A percentile compares a stretch with the other conserved stretches of the same genome.
Evolutionary conservation across 2,329 filamentous ascomycete species (phyloP).

Genomic region (Nigrospora osmanthi): DNA sequence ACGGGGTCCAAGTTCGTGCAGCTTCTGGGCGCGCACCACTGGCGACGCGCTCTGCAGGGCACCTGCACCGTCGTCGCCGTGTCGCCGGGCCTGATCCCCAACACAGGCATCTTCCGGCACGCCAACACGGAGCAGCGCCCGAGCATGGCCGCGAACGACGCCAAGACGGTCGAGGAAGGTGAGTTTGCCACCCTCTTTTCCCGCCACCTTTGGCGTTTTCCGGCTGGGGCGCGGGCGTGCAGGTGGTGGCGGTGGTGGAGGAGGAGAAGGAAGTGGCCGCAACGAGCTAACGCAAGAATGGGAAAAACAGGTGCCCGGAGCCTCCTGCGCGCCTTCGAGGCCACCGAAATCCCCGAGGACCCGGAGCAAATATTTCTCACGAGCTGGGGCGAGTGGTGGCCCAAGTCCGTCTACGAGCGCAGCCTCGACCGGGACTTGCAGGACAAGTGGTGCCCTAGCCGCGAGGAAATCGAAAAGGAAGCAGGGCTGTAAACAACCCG

Average conservation of each 20-base stretch:
- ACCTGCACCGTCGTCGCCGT: conserved; percentile 40
- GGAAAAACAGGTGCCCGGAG: conserved; percentile 30
- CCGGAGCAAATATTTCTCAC: conserved; percentile 45
- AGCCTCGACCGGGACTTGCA: conserved; percentile 38
- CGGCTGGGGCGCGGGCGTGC: too few species aligned
- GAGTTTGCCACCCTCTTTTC: neutral
- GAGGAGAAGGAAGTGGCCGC: too few species aligned
- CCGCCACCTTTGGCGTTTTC: too few species aligned
- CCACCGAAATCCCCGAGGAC: conserved; percentile 40
- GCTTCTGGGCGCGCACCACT: conserved; percentile 45
- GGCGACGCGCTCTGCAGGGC: conserved; percentile 41
- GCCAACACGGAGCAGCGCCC: conserved; percentile 15
- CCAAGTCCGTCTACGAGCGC: conserved; percentile 30
- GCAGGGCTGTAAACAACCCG: conserved; percentile 13
- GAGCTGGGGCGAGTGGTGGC: conserved; percentile 51
- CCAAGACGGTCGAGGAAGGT: conserved; percentile 40
- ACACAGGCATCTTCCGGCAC: conserved; percentile 32
- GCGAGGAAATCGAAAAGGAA: conserved; percentile 39
- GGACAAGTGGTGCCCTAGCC: conserved; percentile 41
- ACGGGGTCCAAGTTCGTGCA: conserved; percentile 40
- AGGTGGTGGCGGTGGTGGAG: too few species aligned
- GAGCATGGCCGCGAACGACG: conserved; percentile 30
- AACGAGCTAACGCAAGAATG: too few species aligned
- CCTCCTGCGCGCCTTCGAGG: conserved; percentile 33
- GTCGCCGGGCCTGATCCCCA: conserved; percentile 43